These are phyloP conservation scores for Cytospora piceae DNA, from an alignment of 2,329 filamentous ascomycete genomes.

Conservation along the genomic window DNA sequence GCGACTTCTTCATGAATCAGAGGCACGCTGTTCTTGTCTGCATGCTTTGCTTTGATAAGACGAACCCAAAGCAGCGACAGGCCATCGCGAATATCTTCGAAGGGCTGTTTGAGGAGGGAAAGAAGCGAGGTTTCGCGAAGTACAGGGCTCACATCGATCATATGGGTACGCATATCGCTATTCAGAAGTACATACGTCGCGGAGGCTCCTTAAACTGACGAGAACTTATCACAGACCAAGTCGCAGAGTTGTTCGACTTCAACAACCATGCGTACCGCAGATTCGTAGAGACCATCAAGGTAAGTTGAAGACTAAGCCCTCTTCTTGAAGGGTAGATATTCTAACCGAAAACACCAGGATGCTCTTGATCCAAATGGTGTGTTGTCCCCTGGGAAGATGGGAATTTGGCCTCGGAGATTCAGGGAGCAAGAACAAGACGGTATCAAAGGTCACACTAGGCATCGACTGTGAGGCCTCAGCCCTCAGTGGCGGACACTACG, in stretches of 20 bases:
- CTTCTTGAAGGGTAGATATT: not conserved
- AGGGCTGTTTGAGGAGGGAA: slow-evolving; percentile 41
- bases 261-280: slow-evolving; percentile 44
- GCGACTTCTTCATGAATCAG: slow-evolving; percentile 54
- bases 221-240: slow-evolving; percentile 37
- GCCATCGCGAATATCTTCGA: slow-evolving; percentile 42
- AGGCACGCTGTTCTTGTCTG: slow-evolving; percentile 51
- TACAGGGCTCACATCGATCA: slow-evolving; percentile 45
- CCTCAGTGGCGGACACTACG: too few species aligned
- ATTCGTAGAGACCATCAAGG: slow-evolving; percentile 46
- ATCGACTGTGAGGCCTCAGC: too few species aligned
- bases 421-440: slow-evolving; percentile 12
- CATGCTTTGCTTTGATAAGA: slow-evolving; percentile 53
- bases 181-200: rapidly evolving
- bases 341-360: slow-evolving; percentile 34
- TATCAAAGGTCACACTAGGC: too few species aligned
- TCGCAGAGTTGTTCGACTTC: slow-evolving; percentile 45
- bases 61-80: slow-evolving; percentile 42
- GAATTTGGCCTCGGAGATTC: slow-evolving; percentile 38
- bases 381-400: slow-evolving; percentile 44
- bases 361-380: slow-evolving; percentile 39
- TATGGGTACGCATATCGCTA: slow-evolving; percentile 40
- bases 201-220: not conserved
- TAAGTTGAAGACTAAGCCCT: slow-evolving; percentile 25
- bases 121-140: slow-evolving; percentile 43